Percentiles rank a stretch among this genome's conserved stretches.
phyloP scores from a whole-genome alignment of 495 filamentous ascomycete species.

The Cryomyces minteri region DNA sequence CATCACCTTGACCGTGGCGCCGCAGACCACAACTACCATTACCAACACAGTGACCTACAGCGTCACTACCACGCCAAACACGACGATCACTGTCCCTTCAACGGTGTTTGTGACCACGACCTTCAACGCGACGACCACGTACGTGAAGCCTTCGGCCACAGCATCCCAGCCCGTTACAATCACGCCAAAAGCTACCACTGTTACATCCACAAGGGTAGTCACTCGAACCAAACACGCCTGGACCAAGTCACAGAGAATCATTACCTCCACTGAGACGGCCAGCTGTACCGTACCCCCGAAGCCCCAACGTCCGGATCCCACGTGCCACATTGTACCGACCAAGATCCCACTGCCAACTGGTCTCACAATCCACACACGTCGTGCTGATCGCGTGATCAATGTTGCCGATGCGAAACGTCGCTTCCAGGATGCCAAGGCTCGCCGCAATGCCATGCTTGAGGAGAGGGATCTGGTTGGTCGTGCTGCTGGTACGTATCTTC shows the following conservation, averaged over 20 bases:
- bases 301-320: background rate
- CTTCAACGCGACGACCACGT: background rate
- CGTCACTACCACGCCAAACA: background rate
- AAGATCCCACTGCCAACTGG: background rate
- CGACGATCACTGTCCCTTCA: background rate
- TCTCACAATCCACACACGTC: background rate
- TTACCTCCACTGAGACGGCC: background rate
- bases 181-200: background rate
- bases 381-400: background rate
- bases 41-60: conserved; percentile 2
- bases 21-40: conserved; percentile 2
- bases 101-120: background rate
- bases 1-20: conserved; percentile 1
- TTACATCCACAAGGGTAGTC: background rate
- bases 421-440: background rate
- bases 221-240: background rate
- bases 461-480: background rate
- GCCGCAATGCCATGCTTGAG: background rate
- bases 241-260: background rate
- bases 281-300: conserved; percentile 1
- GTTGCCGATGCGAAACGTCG: background rate
- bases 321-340: background rate
- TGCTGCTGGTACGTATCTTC: too few relatives aligned
- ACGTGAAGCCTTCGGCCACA: background rate
- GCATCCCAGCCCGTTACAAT: background rate